Base-by-base conservation (phyloP, 169 alveolate species). In the Sarcocystis neurona region DNA sequence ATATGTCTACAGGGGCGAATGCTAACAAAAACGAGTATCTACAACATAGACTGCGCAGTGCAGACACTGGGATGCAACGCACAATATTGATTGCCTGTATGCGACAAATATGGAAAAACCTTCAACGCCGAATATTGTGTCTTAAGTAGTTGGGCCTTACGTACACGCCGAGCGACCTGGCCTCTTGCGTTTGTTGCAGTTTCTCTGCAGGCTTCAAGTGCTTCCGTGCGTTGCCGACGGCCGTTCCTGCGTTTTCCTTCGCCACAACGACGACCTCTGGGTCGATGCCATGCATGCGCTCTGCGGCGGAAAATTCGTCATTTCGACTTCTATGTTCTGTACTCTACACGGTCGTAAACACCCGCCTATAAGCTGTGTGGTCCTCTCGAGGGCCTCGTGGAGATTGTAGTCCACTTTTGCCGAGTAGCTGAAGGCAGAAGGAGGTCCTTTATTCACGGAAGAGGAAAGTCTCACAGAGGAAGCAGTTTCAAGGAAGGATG, bases 201-300 rank as follows among this genome's bases (percentile, higher is more conserved):
- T 95, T 75, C 88, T 96, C 98, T 66, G 96, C 95, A 10, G 98
- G 97, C 58, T 92, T 96, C 23, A 96, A 88, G 48, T 92, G 94
- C 89, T 94, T 96, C 90, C 96, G 94, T 46, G 97, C 91, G 47
- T 94, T 95, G 58, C 95, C 94, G 30, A 96, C 93, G 39, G 94
- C 93, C 1, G 92, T 74, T 43, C 95, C 95, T 6, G 97, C 94
- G 80, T 96, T 96, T 34, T 91, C 96, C 78, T 95, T 94, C n/a
- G 97, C 94, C 48, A 89, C 95, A 23, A 91, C 77, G 66, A 95
- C 95, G 44, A 95, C 93, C 58, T 92, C 90, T 8, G 96, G 94
- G 68, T 96, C 98, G 58, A 96, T 94, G 53, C 98, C 98, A 88
- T 96, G 96, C 66, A 95, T 92, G 70, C 96, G 95, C 68, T 96